Percentiles rank a stretch among this genome's conserved stretches.
Conservation (phyloP, 2,329 filamentous ascomycete genomes). For the Beauveria bassiana region DNA sequence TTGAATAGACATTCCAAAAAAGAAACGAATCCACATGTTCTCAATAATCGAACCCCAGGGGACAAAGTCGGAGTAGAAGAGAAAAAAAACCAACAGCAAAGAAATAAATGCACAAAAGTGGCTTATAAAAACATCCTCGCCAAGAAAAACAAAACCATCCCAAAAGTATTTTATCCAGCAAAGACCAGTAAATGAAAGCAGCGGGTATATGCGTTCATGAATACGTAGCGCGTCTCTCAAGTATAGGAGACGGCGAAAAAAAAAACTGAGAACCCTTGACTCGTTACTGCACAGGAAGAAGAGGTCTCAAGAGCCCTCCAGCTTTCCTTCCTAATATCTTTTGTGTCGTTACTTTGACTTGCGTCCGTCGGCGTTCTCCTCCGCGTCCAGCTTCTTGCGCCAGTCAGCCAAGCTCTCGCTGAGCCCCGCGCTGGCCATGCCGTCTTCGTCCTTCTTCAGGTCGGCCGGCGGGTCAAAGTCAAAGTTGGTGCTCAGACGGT, state of each 20-base stretch:
- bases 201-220: conserved; percentile 27
- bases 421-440: conserved; percentile 36
- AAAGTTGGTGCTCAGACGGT: conserved; percentile 81
- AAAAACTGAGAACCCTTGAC: conserved; percentile 6
- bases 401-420: conserved; percentile 71
- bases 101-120: not conserved
- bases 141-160: conserved; percentile 8
- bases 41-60: not conserved
- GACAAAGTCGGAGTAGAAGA: conserved; percentile 5
- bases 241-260: not conserved
- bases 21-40: not conserved
- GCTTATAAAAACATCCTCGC: conserved; percentile 1
- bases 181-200: conserved; percentile 13
- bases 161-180: conserved; percentile 9
- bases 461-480: conserved; percentile 60
- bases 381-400: conserved; percentile 65
- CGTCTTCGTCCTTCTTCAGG: conserved; percentile 38
- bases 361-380: conserved; percentile 24
- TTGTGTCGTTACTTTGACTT: conserved; percentile 18
- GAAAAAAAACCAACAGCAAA: conserved; percentile 11
- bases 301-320: not conserved
- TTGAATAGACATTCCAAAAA: conserved; percentile 10
- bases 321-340: conserved; percentile 3
- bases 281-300: conserved; percentile 16
- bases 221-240: conserved; percentile 18